These are phyloP conservation scores for Mycena galericulata DNA, from an alignment of 768 basidiomycete species.

Conservation along the genomic window DNA sequence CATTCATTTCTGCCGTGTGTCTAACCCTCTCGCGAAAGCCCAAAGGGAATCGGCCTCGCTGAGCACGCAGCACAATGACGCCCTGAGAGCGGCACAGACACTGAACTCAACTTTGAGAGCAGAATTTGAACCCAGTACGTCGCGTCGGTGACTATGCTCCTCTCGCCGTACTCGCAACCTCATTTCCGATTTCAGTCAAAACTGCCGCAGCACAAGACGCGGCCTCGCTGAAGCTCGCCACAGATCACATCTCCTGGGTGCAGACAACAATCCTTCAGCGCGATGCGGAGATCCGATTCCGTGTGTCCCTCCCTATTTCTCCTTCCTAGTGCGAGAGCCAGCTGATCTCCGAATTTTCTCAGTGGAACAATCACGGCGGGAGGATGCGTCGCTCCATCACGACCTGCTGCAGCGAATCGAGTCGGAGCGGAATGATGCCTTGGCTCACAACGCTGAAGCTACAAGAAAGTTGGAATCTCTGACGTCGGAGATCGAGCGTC, in stretches of 20 bases:
- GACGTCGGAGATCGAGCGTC: background rate
- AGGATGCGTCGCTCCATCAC: too few relatives aligned
- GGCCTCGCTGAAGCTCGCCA: background rate
- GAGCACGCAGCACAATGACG: background rate
- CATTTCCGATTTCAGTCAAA: background rate
- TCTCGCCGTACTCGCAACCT: background rate
- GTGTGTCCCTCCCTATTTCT: background rate
- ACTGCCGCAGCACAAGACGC: background rate
- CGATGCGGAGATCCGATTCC: background rate
- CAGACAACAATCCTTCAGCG: background rate
- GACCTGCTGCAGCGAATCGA: too few relatives aligned
- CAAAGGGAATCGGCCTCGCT: too few relatives aligned
- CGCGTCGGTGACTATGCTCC: too few relatives aligned
- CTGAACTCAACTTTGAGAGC: background rate
- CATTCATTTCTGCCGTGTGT: background rate
- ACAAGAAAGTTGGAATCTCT: too few relatives aligned
- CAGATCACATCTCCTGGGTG: background rate
- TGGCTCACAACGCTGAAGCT: too few relatives aligned
- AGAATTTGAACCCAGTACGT: background rate
- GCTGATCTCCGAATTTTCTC: too few relatives aligned
- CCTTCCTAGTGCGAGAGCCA: too few relatives aligned
- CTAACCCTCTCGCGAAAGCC: background rate
- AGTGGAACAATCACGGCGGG: too few relatives aligned
- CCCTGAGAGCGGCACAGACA: background rate
- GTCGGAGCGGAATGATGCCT: too few relatives aligned